phyloP scores from a whole-genome alignment of 2,329 filamentous ascomycete species.

The Xylariaceae sp. region DNA sequence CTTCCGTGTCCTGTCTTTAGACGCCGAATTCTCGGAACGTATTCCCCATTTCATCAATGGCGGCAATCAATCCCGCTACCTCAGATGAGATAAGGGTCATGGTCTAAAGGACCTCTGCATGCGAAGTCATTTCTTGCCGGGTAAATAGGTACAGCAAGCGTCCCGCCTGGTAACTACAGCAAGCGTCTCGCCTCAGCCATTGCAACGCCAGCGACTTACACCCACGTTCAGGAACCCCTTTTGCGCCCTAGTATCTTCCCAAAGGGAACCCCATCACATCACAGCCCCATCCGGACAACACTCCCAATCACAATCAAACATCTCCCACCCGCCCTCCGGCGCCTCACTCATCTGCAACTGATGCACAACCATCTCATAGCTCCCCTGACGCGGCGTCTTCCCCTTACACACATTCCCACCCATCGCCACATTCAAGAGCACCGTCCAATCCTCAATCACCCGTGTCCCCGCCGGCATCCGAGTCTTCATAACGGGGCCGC shows the following conservation, averaged over 20 bases:
- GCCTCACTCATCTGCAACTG: conserved; percentile 48
- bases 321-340: conserved; percentile 49
- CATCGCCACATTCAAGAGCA: conserved; percentile 58
- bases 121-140: conserved; percentile 5
- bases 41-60: conserved; percentile 12
- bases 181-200: background rate
- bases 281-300: conserved; percentile 25
- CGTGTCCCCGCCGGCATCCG: conserved; percentile 47
- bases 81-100: background rate
- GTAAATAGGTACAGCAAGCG: conserved; percentile 4
- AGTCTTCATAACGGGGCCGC: conserved; percentile 52
- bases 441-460: conserved; percentile 49
- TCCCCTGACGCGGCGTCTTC: conserved; percentile 45
- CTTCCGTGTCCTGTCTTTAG: conserved; percentile 10
- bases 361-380: conserved; percentile 53
- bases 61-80: background rate
- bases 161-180: too few species aligned
- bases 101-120: background rate
- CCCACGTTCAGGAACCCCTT: background rate
- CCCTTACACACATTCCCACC: conserved; percentile 55
- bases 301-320: conserved; percentile 49
- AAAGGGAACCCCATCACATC: conserved; percentile 16
- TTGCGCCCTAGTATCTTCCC: background rate
- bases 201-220: background rate
- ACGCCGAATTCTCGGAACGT: conserved; percentile 18